Evolutionary conservation across 306 rosid species (phyloP), one percentile per base, ranked within the genome.

Genomic region (Mimosa pudica): DNA sequence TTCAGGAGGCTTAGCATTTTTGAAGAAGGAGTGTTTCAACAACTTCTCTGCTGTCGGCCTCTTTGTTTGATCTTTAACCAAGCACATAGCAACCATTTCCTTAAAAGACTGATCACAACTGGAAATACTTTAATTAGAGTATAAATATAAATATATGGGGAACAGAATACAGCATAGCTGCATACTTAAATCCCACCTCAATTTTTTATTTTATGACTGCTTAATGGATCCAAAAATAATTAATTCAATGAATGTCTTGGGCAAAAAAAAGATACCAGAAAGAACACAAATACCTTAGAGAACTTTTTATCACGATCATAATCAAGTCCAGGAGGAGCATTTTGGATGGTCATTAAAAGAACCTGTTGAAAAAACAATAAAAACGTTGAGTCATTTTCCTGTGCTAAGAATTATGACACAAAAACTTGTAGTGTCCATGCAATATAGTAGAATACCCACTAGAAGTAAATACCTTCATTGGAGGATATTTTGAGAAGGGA

Each of bases 81-180:
- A 87, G 90, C 99, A 93, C 99, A 96, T 96, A 66, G 99, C 98
- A 91, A 93, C 99, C 98, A 96, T 93, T 87, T 96, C 98, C 91
- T 96, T 96, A 89, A 96, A 96, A 88, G 97, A 91, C 99, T 96
- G 99, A 84, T 90, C 85, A 93, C 98, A 86, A 91, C 99, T 91
- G 97, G 89, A 93, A 90, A 91, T 90, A 91, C 91, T 89, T 91
- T 89, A 91, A 93, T 96, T 91, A 96, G 98, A 89, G 86, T 83
- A 87, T 87, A 80, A 85, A 83, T 70, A 85, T 9, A 79, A 84
- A 83, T 70, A 85, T 9, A 79, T 17, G 79, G 73, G 45, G 85
- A 82, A 78, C 73, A 70, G 55, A n/a, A 70, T 24, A 10, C 60
- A 75, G 58, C 63, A 64, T 9, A 24, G 73, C 71, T 46, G 60